phyloP scores from a whole-genome alignment of 1,284 basidiomycete species.

The Trametes sp. region DNA sequence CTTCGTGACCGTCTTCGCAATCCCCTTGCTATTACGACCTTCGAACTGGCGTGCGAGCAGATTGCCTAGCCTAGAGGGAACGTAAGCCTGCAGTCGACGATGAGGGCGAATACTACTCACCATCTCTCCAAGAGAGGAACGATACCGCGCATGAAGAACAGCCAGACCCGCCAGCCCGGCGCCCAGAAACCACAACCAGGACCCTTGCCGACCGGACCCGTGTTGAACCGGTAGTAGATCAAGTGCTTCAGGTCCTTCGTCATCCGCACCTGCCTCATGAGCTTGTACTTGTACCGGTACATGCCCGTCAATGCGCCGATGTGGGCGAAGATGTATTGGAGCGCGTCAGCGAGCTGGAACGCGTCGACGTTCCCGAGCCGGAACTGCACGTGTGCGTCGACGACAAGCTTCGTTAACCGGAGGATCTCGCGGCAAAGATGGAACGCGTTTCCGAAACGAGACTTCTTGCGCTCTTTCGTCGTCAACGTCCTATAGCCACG shows the following conservation, averaged over 20 bases:
- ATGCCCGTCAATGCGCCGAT: constrained; percentile 98
- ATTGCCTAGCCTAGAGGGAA: constrained; percentile 81
- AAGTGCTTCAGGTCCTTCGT: constrained; percentile 99
- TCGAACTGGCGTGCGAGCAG: constrained; percentile 98
- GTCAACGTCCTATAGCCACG: constrained; percentile 81
- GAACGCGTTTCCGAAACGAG: constrained; percentile 99
- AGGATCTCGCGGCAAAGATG: constrained; percentile 98
- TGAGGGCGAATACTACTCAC: constrained; percentile 45
- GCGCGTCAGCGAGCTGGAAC: constrained; percentile 98
- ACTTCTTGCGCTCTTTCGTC: constrained; percentile 99
- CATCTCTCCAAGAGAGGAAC: constrained; percentile 97
- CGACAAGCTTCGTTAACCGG: constrained; percentile 96
- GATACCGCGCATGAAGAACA: constrained; percentile 99
- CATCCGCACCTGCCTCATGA: constrained; percentile 99
- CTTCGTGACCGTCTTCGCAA: constrained; percentile 97
- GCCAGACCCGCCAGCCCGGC: constrained; percentile 99
- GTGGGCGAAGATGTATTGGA: constrained; percentile 98
- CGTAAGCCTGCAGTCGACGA: neutral
- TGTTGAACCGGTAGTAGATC: constrained; percentile 99
- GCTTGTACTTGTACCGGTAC: constrained; percentile 99
- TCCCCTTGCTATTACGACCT: constrained; percentile 95
- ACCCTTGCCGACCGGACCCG: constrained; percentile 98
- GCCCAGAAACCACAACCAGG: constrained; percentile 99
- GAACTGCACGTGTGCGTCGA: constrained; percentile 99
- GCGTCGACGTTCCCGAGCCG: constrained; percentile 98